phyloP scores from a whole-genome alignment of 2,329 filamentous ascomycete genomes.

The Colletotrichum filicis region DNA sequence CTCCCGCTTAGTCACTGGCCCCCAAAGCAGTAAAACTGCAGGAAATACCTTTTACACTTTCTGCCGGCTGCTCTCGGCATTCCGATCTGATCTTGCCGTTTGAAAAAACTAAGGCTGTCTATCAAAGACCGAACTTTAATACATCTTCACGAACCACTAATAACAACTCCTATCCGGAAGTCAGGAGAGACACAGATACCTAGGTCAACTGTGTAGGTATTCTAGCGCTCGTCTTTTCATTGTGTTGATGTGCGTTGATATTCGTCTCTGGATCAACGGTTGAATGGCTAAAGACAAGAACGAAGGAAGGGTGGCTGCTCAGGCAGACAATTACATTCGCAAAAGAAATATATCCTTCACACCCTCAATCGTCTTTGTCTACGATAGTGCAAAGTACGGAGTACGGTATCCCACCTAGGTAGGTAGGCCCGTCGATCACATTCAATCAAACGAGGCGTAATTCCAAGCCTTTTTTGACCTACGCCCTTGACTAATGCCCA shows the following conservation, averaged over 20 bases:
- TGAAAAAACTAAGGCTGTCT: not conserved
- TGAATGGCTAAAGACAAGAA: not conserved
- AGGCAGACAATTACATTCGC: not conserved
- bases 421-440: not conserved
- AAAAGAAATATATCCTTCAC: not conserved
- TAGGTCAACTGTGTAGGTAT: too few relatives aligned
- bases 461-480: not conserved
- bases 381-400: too few relatives aligned
- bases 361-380: not conserved
- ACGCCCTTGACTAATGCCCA: constrained; percentile 22
- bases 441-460: not conserved
- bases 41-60: constrained; percentile 7
- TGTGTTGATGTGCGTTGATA: too few relatives aligned
- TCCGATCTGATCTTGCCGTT: constrained; percentile 16
- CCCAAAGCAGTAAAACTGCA: not conserved
- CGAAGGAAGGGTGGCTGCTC: not conserved
- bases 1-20: not conserved
- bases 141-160: not conserved
- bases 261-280: not conserved
- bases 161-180: too few relatives aligned
- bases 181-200: too few relatives aligned
- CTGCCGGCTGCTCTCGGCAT: not conserved
- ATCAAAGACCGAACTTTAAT: not conserved
- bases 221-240: too few relatives aligned
- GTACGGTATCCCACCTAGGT: too few relatives aligned